phyloP scores from a whole-genome alignment of 2,329 filamentous ascomycete genomes.

The Colletotrichum lupini region DNA sequence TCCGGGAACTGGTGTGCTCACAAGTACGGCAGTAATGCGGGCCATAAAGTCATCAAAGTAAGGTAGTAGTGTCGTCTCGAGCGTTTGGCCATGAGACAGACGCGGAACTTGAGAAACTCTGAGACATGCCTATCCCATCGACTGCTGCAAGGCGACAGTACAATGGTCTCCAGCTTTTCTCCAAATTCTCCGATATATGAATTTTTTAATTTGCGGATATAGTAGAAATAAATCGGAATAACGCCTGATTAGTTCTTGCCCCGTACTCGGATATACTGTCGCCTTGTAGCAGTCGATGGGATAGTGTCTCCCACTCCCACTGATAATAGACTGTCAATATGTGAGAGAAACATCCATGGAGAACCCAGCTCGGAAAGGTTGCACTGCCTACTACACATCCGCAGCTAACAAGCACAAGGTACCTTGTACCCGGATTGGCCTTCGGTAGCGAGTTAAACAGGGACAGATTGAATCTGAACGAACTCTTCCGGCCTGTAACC shows the following conservation, averaged over 20 bases:
- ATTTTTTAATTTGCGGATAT: too few species aligned
- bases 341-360: not conserved
- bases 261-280: too few species aligned
- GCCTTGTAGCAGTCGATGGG: too few species aligned
- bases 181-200: too few species aligned
- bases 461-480: not conserved
- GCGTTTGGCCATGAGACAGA: conserved; percentile 1
- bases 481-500: not conserved
- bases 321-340: not conserved
- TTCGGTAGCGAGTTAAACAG: not conserved
- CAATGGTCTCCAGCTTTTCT: too few species aligned
- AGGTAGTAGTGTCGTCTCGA: not conserved
- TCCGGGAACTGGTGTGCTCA: not conserved
- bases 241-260: too few species aligned
- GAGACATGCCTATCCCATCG: not conserved
- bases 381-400: not conserved
- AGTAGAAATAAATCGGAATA: too few species aligned
- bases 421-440: not conserved
- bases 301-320: not conserved
- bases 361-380: not conserved
- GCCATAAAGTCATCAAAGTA: not conserved
- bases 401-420: not conserved
- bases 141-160: too few species aligned
- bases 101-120: not conserved
- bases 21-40: too few species aligned